Evolutionary conservation across 768 basidiomycete genomes (phyloP).

Genomic region (Rubroboletus pulcherrimus): DNA sequence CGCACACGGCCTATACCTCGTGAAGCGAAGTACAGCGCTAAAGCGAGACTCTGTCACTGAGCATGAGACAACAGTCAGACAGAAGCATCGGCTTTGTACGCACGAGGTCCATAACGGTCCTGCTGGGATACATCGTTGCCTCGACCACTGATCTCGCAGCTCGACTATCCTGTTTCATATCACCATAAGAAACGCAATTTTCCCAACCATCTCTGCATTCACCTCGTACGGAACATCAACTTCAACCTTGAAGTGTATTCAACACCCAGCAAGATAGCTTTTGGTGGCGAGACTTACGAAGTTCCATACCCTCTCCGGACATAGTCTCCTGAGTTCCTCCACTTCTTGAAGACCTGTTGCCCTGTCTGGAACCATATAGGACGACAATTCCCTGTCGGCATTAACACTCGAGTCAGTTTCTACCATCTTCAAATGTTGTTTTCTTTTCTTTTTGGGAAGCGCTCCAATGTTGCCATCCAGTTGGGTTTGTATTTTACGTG

Average conservation of each 20-base stretch:
- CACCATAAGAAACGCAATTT: conserved; percentile 2
- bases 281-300: conserved; percentile 53
- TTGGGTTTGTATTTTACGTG: conserved; percentile 62
- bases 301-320: conserved; percentile 82
- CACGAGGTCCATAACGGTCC: conserved; percentile 90
- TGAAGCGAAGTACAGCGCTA: conserved; percentile 92
- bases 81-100: conserved; percentile 20
- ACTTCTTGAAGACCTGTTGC: conserved; percentile 74
- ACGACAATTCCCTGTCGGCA: conserved; percentile 14
- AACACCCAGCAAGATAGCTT: neutral
- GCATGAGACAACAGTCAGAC: conserved; percentile 1
- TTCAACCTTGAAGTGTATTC: conserved; percentile 56
- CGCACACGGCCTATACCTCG: conserved; percentile 65
- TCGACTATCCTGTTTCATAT: conserved; percentile 57
- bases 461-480: conserved; percentile 44
- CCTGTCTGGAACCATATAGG: conserved; percentile 87
- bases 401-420: neutral
- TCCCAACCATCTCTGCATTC: conserved; percentile 8
- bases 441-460: conserved; percentile 43
- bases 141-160: conserved; percentile 52
- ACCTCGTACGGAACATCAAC: conserved; percentile 82
- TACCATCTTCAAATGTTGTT: conserved; percentile 18
- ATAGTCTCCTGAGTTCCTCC: conserved; percentile 71
- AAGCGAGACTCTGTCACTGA: conserved; percentile 70
- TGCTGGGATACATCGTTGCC: conserved; percentile 71